Conservation (phyloP, 768 basidiomycete species). For the Trichaptum fuscoviolaceum region DNA sequence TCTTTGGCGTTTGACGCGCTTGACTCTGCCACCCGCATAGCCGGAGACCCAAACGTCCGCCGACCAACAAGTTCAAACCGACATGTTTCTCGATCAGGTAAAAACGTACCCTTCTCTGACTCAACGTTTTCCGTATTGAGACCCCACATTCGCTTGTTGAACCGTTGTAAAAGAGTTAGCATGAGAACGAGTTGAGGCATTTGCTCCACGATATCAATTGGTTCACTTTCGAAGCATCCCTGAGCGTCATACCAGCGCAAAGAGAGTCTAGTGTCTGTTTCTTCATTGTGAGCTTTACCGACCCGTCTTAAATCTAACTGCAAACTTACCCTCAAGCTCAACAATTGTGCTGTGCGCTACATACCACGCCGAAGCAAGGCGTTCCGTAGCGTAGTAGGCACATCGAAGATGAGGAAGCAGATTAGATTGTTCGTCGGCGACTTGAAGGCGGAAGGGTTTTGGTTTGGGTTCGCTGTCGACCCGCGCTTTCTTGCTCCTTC, state of each 20-base stretch:
- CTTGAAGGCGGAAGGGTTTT: neutral
- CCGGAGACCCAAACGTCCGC: neutral
- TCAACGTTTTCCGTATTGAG: neutral
- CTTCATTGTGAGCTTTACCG: neutral
- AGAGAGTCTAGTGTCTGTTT: neutral
- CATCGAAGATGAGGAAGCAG: neutral
- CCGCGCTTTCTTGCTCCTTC: neutral
- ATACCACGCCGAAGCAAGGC: neutral
- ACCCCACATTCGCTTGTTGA: neutral
- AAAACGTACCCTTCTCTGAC: neutral
- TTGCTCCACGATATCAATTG: neutral
- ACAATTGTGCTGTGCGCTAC: neutral
- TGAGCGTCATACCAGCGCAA: neutral
- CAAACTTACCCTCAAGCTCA: neutral
- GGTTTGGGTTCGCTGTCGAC: neutral
- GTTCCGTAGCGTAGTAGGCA: neutral
- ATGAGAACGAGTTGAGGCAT: neutral
- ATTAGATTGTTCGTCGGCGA: neutral
- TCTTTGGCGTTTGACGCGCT: neutral
- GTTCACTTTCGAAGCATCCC: neutral
- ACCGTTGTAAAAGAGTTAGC: neutral
- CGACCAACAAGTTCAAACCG: neutral
- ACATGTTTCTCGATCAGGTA: neutral
- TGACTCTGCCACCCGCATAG: neutral
- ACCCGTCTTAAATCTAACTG: neutral